Evolutionary conservation across 768 basidiomycete genomes (phyloP), one percentile per base, ranked within the genome.

Genomic region (Clathrus columnatus): DNA sequence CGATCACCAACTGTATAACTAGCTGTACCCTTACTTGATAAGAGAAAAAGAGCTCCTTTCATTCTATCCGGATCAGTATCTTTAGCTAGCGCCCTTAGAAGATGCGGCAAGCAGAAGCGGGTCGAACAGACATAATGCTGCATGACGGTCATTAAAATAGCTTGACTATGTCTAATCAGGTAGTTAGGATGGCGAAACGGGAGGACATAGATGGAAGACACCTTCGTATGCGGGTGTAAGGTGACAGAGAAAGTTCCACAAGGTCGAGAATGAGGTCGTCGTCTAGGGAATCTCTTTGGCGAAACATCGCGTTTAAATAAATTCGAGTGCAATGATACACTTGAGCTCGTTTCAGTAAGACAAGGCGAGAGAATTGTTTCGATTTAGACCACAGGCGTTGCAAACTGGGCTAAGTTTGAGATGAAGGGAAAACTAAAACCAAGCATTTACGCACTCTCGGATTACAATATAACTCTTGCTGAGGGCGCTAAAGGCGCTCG

Each of bases 171-270:
- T 62, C 86, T 88, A 57, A 11, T 48, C 47, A 18, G 58, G 41
- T 20, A 36, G 21, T 60, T 2, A 44, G 42, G 48, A 45, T 29
- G 14, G 16, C 20, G 26, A 20, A 29, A 30, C 30, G 48, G 20
- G 47, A 50, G 23, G 41, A 10, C 16, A 45, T 7, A 23, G 8
- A 26, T 61, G 73, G 62, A 20, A 44, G 10, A 45, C 61, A 90
- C 88, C 84, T 79, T 65, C 88, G 72, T 52, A 90, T 77, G 60
- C 87, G 73, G 5, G 85, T 87, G 63, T 91, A 91, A 3, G 83
- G 84, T 0, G 89, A 91, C 21, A 91, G 71, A 36, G 87, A 86
- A 36, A 91, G 68, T 60, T 87, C 85, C 8, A 83, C 74, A 18
- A 91, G 68, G 63, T 88, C 86, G 5, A 71, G 65, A 6, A 91